phyloP scores from a whole-genome alignment of 805 yeast species.

The Teunomyces cretensis region DNA sequence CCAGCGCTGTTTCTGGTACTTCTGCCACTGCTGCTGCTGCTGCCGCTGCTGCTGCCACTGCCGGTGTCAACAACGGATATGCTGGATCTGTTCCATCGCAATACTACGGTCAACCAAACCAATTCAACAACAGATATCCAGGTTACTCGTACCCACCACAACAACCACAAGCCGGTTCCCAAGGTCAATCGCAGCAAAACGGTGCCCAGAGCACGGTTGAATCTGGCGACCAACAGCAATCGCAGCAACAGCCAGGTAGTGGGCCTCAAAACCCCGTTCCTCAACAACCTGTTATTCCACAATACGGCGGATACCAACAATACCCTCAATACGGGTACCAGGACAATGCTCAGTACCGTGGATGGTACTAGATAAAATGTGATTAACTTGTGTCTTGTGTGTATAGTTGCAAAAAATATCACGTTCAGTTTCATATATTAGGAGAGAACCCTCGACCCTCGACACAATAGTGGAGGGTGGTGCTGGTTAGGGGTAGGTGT shows the following conservation, averaged over 20 bases:
- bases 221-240: slow-evolving; percentile 17
- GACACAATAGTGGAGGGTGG: too few relatives aligned
- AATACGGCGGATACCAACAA: slow-evolving; percentile 47
- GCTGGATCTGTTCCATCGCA: slow-evolving; percentile 19
- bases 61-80: slow-evolving; percentile 11
- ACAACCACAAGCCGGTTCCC: slow-evolving; percentile 19
- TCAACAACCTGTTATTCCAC: slow-evolving; percentile 41
- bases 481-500: too few relatives aligned
- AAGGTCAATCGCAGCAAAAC: slow-evolving; percentile 13
- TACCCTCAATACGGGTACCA: slow-evolving; percentile 49
- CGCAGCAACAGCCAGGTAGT: slow-evolving; percentile 21
- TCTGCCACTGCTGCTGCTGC: slow-evolving; percentile 6
- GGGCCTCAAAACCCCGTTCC: slow-evolving; percentile 27
- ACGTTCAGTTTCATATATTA: neutral
- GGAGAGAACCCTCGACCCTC: too few relatives aligned
- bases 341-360: slow-evolving; percentile 42
- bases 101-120: slow-evolving; percentile 29
- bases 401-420: slow-evolving; percentile 1
- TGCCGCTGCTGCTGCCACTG: slow-evolving; percentile 6
- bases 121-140: slow-evolving; percentile 30
- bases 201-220: slow-evolving; percentile 15
- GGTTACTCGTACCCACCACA: slow-evolving; percentile 28
- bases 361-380: slow-evolving; percentile 36
- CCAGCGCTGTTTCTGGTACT: slow-evolving; percentile 6
- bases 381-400: slow-evolving; percentile 9